Conservation (phyloP, 805 yeast genomes). For the Geotrichum ghanense region DNA sequence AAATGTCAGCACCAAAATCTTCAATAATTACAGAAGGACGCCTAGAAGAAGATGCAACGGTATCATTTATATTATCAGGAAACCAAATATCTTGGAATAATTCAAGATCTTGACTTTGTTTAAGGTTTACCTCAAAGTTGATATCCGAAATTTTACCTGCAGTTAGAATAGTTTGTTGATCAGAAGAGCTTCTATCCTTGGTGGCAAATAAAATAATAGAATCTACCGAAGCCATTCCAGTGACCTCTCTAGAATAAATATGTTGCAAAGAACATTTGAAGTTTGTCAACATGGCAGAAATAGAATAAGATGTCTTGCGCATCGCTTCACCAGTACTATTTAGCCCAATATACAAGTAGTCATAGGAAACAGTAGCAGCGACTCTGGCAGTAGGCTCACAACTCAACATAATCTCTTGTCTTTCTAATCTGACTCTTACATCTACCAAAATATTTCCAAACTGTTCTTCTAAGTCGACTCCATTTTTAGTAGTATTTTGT, state of each 20-base stretch:
- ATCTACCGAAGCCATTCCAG: constrained; percentile 53
- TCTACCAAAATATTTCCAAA: constrained; percentile 44
- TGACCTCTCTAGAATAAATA: constrained; percentile 77
- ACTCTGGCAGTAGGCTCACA: constrained; percentile 94
- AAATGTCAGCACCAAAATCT: background rate
- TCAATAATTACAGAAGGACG: constrained; percentile 4
- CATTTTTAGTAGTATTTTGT: constrained; percentile 5
- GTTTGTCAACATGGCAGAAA: constrained; percentile 39
- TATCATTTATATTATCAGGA: constrained; percentile 26
- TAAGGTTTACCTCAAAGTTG: constrained; percentile 55
- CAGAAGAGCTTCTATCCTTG: constrained; percentile 6
- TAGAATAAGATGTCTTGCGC: constrained; percentile 23
- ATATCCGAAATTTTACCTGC: constrained; percentile 45
- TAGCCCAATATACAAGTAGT: constrained; percentile 49
- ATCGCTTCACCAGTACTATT: constrained; percentile 33
- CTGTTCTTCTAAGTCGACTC: constrained; percentile 8
- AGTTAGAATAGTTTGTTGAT: constrained; percentile 12
- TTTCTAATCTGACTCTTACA: constrained; percentile 51
- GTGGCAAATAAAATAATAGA: constrained; percentile 27
- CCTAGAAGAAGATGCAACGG: constrained; percentile 16
- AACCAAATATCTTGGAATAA: constrained; percentile 77
- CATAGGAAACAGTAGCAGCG: constrained; percentile 69
- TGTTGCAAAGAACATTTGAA: constrained; percentile 73
- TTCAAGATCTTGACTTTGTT: constrained; percentile 79
- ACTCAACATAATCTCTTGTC: constrained; percentile 66